Base-by-base conservation (phyloP, 163 green algal genomes). In the Scenedesmus sp. region DNA sequence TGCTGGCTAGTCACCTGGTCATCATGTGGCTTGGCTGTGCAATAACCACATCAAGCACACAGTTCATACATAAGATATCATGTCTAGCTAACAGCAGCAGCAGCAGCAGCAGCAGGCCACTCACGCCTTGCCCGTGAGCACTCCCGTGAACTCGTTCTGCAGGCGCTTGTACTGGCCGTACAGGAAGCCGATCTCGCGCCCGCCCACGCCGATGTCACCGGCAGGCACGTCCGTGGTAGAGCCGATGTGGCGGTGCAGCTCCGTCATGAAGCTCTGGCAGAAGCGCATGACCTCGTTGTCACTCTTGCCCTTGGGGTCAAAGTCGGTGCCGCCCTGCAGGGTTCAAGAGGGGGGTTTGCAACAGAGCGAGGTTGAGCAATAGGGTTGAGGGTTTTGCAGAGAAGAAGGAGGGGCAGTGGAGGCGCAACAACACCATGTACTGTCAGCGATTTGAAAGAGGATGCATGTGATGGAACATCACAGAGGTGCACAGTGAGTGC, bases 201-300 rank as follows among this genome's bases (percentile, higher is more conserved):
- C 96, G n/a, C 96, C 96, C 20, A 98, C 96, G 56, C 96, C 96
- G 86, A 99, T 99, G 92, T 99, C 97, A 13, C 97, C 97, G 4
- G 97, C 97, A 10, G 97, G 97, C 64, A 98, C 95, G 90, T 99
- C 97, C 3, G 93, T 96, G 59, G 94, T 83, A 56, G 84, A 76
- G 84, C 97, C 97, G 82, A 99, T 98, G 95, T 99, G 94, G 15
- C 92, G 84, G 77, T 73, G 91, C 82, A 99, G 94, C 94, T 98
- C 97, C 0, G 95, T 98, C 97, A 99, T 98, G 94, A 98, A 98
- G 76, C 83, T 92, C 94, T 99, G 97, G 93, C 97, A 98, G 92
- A 98, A 98, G 57, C 92, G 88, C 94, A 95, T 95, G 20, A 98
- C 94, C 93, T 98, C 97, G 46, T 57, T 86, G 82, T 97, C 94